phyloP scores from a whole-genome alignment of 2,329 filamentous ascomycete species.

The Pseudogymnoascus sp. region DNA sequence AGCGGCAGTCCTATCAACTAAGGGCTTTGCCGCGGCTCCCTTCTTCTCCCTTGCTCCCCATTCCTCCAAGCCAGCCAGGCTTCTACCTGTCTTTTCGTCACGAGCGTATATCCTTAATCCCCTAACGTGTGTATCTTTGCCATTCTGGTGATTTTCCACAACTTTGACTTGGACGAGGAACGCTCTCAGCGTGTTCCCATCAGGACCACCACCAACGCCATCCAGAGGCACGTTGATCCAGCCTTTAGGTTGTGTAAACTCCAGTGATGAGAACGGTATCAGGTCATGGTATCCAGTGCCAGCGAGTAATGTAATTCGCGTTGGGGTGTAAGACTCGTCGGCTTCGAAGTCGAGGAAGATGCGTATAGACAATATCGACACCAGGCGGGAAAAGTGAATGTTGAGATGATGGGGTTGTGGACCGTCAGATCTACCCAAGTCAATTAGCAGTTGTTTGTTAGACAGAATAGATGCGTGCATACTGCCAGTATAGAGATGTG shows the following conservation, averaged over 20 bases:
- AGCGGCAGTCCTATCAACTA: conserved; percentile 13
- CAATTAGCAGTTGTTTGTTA: conserved; percentile 3
- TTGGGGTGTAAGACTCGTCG: conserved; percentile 95
- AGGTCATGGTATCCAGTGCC: conserved; percentile 90
- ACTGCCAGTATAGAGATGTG: conserved; percentile 73
- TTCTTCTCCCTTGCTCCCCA: not conserved
- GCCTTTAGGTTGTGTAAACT: conserved; percentile 70
- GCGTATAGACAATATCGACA: conserved; percentile 68
- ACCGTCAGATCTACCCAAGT: conserved; percentile 59
- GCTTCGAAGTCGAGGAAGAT: conserved; percentile 85
- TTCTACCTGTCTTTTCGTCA: conserved; percentile 23
- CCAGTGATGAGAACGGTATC: conserved; percentile 77
- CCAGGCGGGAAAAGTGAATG: conserved; percentile 79
- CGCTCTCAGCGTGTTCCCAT: conserved; percentile 71
- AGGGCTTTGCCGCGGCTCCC: conserved; percentile 8
- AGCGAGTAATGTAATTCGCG: conserved; percentile 80
- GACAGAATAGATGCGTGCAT: conserved; percentile 27
- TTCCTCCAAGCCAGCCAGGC: conserved; percentile 14
- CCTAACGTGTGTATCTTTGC: conserved; percentile 95
- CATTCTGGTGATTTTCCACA: conserved; percentile 96
- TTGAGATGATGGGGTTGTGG: conserved; percentile 77
- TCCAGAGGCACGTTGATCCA: conserved; percentile 81
- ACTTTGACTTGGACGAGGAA: conserved; percentile 88
- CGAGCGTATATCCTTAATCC: conserved; percentile 77
- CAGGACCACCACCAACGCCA: conserved; percentile 50